Evolutionary conservation across 176 grass and related monocot genomes (phyloP).

Genomic region (Pharus latifolius): DNA sequence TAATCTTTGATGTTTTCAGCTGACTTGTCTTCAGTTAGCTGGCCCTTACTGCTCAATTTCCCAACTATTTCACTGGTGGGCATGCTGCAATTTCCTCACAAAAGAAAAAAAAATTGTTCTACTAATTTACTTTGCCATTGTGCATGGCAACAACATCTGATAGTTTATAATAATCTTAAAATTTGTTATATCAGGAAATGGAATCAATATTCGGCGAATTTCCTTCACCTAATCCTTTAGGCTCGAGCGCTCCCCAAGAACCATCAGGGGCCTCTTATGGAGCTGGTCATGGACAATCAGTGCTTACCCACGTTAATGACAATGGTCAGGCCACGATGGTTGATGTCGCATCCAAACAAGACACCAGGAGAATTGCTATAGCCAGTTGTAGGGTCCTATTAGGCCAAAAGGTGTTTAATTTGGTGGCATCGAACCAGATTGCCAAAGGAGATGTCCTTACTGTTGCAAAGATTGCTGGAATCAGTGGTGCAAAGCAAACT

Average conservation of each 20-base stretch:
- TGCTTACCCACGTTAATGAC: constrained; percentile 61
- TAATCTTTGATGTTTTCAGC: too few species aligned
- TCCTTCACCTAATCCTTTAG: constrained; percentile 49
- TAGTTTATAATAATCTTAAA: background rate
- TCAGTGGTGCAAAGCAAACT: constrained; percentile 91
- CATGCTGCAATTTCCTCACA: background rate
- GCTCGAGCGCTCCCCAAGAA: constrained; percentile 39
- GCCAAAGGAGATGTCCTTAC: constrained; percentile 89
- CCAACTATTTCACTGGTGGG: too few species aligned
- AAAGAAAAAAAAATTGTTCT: background rate
- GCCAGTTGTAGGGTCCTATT: constrained; percentile 77
- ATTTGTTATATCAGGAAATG: constrained; percentile 55
- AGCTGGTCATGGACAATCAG: background rate
- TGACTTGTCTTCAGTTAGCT: too few species aligned
- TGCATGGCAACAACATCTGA: background rate
- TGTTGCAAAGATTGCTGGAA: constrained; percentile 93
- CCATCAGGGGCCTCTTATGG: background rate
- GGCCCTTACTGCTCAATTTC: too few species aligned
- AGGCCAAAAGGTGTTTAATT: constrained; percentile 55
- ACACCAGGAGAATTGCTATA: constrained; percentile 63
- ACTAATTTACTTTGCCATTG: background rate
- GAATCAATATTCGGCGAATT: constrained; percentile 75
- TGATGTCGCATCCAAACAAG: constrained; percentile 69
- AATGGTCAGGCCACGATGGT: constrained; percentile 81
- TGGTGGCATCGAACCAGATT: constrained; percentile 90